Conservation (phyloP, 345 rosid species). For the Kandelia obovata region DNA sequence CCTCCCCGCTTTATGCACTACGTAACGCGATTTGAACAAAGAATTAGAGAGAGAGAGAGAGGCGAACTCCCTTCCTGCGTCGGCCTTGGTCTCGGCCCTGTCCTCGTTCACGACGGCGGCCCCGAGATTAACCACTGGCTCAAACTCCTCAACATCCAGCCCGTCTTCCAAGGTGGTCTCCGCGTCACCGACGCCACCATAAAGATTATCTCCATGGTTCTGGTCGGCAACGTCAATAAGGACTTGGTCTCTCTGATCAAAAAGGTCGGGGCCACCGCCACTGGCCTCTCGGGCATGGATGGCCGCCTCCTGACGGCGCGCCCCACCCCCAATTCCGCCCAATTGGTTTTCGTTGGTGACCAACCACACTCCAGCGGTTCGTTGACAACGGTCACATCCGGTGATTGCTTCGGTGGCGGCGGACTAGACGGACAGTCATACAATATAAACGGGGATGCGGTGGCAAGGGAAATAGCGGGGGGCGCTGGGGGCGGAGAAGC, state of each 20-base stretch:
- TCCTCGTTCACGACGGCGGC: slow-evolving; percentile 89
- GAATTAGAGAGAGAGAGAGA: neutral
- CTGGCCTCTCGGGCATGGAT: slow-evolving; percentile 82
- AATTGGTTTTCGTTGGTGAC: slow-evolving; percentile 71
- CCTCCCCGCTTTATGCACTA: too few species aligned
- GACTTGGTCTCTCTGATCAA: slow-evolving; percentile 72
- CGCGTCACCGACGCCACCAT: slow-evolving; percentile 91
- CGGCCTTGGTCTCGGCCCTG: slow-evolving; percentile 61
- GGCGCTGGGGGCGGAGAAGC: slow-evolving; percentile 52
- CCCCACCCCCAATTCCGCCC: slow-evolving; percentile 50
- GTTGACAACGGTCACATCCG: slow-evolving; percentile 56
- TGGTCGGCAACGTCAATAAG: slow-evolving; percentile 84
- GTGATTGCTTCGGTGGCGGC: slow-evolving; percentile 92
- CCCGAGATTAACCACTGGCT: slow-evolving; percentile 83
- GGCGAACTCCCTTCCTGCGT: slow-evolving; percentile 71
- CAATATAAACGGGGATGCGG: slow-evolving; percentile 91
- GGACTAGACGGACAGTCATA: slow-evolving; percentile 64
- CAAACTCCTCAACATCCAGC: slow-evolving; percentile 57
- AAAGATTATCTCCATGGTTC: slow-evolving; percentile 95
- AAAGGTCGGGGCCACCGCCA: slow-evolving; percentile 79
- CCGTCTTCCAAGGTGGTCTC: slow-evolving; percentile 72
- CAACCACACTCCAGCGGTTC: slow-evolving; percentile 50
- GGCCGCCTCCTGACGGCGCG: slow-evolving; percentile 45
- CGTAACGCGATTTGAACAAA: too few species aligned
- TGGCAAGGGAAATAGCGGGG: slow-evolving; percentile 75